Evolutionary conservation across 352 stramenopile genomes (phyloP), one percentile per base, ranked within the genome.

Genomic region (Blastocystis sp.): DNA sequence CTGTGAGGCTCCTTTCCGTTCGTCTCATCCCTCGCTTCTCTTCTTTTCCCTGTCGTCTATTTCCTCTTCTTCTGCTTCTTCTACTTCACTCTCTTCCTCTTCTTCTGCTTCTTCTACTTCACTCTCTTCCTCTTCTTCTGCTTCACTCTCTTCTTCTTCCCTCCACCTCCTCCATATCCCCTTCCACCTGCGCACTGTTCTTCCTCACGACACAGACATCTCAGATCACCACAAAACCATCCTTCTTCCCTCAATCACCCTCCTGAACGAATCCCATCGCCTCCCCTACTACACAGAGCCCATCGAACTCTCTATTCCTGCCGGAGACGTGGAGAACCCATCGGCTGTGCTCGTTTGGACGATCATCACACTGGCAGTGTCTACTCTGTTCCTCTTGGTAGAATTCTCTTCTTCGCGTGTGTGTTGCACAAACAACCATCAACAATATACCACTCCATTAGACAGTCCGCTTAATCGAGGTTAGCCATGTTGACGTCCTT

Each of bases 401-500:
- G 33, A 69, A 69, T 31, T 85, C 45, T 26, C 74, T 67, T 85
- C 45, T 55, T 19, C 45, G 45, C 9, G 6, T 55, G 45, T 55
- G 9, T 55, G 45, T 85, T 13, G 29, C 50, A 85, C 50, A 85
- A 67, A 85, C 51, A 85, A n/a, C 24, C 3, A 0, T 55, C 26
- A 69, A 19, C 26, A 63, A 85, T 85, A 85, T 85, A 85, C 74
- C 74, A 85, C 74, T 85, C 66, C 74, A 69, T 41, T 10, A 33
- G 29, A 85, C 50, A 45, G 13, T 24, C 12, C 16, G 31, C 74
- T 85, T 85, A 85, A 62, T 85, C 74, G 33, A 85, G 74, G 61
- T 85, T 85, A 21, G 66, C 37, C 45, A 55, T 55, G 45, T 55
- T 55, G n/a, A 85, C 50, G 45, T 80, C 69, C 69, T 80, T 80